A percentile compares a stretch with the other conserved stretches of the same genome.
These are phyloP conservation scores for Paecilomyces sp. DNA, from an alignment of 2,329 filamentous ascomycete genomes.

Conservation along the genomic window DNA sequence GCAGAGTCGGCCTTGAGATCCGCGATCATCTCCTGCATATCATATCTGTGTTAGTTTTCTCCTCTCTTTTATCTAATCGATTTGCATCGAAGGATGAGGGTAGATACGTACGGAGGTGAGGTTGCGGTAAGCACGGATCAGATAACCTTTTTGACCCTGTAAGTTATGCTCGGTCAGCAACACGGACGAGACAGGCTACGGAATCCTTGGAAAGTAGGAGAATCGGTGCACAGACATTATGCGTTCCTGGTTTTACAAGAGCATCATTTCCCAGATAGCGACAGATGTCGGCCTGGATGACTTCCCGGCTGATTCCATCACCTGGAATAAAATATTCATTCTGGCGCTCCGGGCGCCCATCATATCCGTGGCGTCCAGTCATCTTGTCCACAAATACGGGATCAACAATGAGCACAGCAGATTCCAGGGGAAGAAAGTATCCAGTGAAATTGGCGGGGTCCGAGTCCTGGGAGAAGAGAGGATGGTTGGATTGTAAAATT, in stretches of 20 bases:
- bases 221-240: constrained; percentile 53
- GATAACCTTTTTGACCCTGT: constrained; percentile 63
- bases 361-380: constrained; percentile 30
- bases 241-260: constrained; percentile 65
- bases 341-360: constrained; percentile 36
- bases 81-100: constrained; percentile 10
- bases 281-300: constrained; percentile 78
- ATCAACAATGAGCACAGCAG: constrained; percentile 11
- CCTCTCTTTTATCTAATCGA: neutral
- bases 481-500: constrained; percentile 4
- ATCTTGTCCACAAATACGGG: constrained; percentile 25
- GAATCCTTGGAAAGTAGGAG: constrained; percentile 8
- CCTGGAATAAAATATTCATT: constrained; percentile 77
- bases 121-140: constrained; percentile 72
- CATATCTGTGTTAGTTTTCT: constrained; percentile 13
- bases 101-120: constrained; percentile 60
- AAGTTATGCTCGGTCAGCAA: constrained; percentile 31
- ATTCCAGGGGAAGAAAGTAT: constrained; percentile 4
- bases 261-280: constrained; percentile 78
- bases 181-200: constrained; percentile 3
- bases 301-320: constrained; percentile 75
- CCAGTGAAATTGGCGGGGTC: constrained; percentile 6
- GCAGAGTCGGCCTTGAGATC: constrained; percentile 48
- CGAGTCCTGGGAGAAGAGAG: constrained; percentile 9
- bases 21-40: constrained; percentile 46